phyloP scores from a whole-genome alignment of 352 stramenopile species.

The Phytophthora foliorum region DNA sequence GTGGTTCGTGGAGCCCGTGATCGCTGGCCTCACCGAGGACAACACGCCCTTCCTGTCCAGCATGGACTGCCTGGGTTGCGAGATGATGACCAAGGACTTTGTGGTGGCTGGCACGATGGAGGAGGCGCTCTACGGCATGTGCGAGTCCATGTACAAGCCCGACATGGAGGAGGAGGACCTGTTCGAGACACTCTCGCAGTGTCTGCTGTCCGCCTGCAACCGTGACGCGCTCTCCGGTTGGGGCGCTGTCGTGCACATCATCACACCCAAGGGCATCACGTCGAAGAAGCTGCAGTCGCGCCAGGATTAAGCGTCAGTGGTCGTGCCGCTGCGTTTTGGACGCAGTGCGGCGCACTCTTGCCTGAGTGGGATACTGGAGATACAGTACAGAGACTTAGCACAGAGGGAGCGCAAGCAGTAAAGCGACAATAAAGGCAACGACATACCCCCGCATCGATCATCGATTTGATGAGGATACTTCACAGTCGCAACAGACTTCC shows the following conservation, averaged over 20 bases:
- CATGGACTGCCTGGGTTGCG: constrained; percentile 98
- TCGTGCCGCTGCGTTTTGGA: constrained; percentile 18
- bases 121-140: constrained; percentile 99
- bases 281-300: constrained; percentile 87
- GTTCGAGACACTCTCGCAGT: constrained; percentile 99
- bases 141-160: constrained; percentile 98
- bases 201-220: constrained; percentile 98
- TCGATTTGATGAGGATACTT: too few relatives aligned
- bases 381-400: constrained; percentile 4
- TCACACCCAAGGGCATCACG: constrained; percentile 90
- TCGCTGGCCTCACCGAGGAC: constrained; percentile 96
- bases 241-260: constrained; percentile 99
- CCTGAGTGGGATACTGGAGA: background rate
- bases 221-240: constrained; percentile 98
- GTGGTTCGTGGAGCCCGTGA: constrained; percentile 99
- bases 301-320: constrained; percentile 65
- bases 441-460: background rate
- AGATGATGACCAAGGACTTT: constrained; percentile 98
- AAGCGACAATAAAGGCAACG: constrained; percentile 22
- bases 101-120: constrained; percentile 98
- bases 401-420: constrained; percentile 5
- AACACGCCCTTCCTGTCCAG: constrained; percentile 97
- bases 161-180: constrained; percentile 96
- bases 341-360: background rate
- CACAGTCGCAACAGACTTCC: too few relatives aligned